Evolutionary conservation across 345 rosid species (phyloP), one percentile per base, ranked within the genome.

Genomic region (Mallotus nudiflorus): DNA sequence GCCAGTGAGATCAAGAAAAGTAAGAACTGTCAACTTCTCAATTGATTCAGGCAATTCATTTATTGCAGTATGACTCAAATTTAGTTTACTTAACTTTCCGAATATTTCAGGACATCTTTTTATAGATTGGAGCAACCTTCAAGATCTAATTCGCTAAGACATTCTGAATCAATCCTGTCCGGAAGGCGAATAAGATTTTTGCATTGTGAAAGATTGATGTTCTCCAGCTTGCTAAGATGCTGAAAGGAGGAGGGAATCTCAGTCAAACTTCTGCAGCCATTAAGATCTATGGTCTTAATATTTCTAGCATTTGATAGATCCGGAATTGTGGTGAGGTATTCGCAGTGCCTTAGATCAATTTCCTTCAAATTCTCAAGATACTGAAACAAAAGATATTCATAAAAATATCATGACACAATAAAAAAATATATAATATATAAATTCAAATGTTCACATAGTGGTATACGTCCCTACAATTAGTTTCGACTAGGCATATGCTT

Each of bases 291-390:
- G 0, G 1, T 13, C 49, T 53, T 31, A 2, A 67, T 53, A 25
- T 54, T 52, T 37, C 22, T 53, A 14, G 62, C 51, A 16, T 39
- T 13, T 9, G 71, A 67, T 7, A 67, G 71, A 67, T 67, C 71
- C 24, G 71, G 71, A 53, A 54, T 14, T 54, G 12, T 19, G 9
- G 35, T 24, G 18, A 67, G 6, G 22, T 37, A 16, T 24, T 27
- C 2, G 1, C 60, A 37, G 0, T 5, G 8, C 9, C 11, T 5
- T 12, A 67, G 50, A 42, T 51, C 25, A 24, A 54, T 37, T 0
- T 19, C 1, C 53, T 39, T 67, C 8, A 67, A 53, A 33, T 67
- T 67, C 37, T 15, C 62, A 15, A 67, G 52, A 25, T 24, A 0
- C 71, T 67, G 61, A 3, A 6, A 35, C 0, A 24, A 24, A 12